Evolutionary conservation across 1,139 yeast genomes (phyloP).

Genomic region (Nakaseomyces delphensis): DNA sequence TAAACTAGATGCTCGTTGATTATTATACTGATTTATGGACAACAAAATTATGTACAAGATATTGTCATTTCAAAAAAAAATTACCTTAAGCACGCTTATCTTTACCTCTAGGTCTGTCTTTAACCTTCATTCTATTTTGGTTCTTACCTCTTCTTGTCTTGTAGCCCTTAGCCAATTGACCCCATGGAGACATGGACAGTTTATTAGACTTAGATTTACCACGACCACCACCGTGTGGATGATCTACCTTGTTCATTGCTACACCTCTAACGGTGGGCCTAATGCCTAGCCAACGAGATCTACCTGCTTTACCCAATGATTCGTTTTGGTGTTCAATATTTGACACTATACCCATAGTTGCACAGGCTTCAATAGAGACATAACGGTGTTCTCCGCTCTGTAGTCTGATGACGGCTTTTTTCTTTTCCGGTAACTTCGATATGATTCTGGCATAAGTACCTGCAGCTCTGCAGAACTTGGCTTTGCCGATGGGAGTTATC

Average conservation of each 20-base stretch:
- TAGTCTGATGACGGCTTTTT: conserved; percentile 69
- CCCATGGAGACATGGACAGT: conserved; percentile 94
- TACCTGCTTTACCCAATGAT: conserved; percentile 94
- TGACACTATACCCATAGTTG: conserved; percentile 92
- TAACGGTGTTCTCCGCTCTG: conserved; percentile 93
- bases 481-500: conserved; percentile 68
- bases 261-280: conserved; percentile 97
- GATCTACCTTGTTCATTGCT: conserved; percentile 96
- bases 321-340: conserved; percentile 88
- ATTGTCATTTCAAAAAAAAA: not conserved
- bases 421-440: conserved; percentile 64
- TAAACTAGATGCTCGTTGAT: no score
- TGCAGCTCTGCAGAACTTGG: conserved; percentile 85
- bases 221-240: conserved; percentile 99
- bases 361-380: conserved; percentile 77
- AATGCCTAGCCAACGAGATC: conserved; percentile 84
- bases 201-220: conserved; percentile 97
- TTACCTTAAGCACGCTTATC: conserved; percentile 12
- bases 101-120: conserved; percentile 67
- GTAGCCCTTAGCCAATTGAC: conserved; percentile 81
- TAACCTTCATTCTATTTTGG: conserved; percentile 72
- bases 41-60: not conserved
- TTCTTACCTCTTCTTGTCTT: conserved; percentile 90
- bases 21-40: no score
- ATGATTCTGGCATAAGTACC: conserved; percentile 89